Base-by-base conservation (phyloP, 129 eudicot species). In the Artemisia tridentata region DNA sequence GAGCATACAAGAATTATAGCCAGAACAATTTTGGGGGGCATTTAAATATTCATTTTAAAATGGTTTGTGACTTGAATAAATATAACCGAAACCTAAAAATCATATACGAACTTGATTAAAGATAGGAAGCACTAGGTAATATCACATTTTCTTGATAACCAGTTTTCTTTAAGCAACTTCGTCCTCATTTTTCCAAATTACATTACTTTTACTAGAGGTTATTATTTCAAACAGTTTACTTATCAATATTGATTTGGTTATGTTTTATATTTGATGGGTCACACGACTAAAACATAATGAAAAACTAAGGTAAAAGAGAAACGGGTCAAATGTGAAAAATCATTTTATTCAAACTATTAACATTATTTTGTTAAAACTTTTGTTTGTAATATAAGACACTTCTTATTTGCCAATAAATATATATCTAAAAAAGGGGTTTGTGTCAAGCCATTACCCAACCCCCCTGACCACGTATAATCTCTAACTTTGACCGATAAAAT, bases 131-230 rank as follows among this genome's bases (percentile, higher is more conserved):
- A 31, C 38, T 46, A 46, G 62, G 62, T 68, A 50, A 53, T 3
- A 53, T 52, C 38, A 52, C 16, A 27, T 54, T 52, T 69, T 67
- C 38, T 47, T n/a, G 69, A 8, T 43, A 16, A 41, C 43, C 69
- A 51, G 56, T 16, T 46, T 65, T 66, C 57, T 66, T 47, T 11
- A 21, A 12, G 41, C 18, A 66, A 56, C 71, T 19, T 13, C 7
- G 7, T 8, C 45, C 45, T 38, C 45, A 7, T 38, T 38, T 38
- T 38, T 38, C 45, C 45, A 38, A 38, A 38, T 38, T 38, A 7
- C 45, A 38, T 38, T 38, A 38, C 45, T 38, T 8, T 38, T 38
- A 7, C 45, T 38, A 38, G 45, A 7, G 10, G 10, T 38, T 38
- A 38, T 38, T 38, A 38, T 38, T 38, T 38, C 45, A 38, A 34